Evolutionary conservation across 225 moss, liverwort and hornwort genomes (phyloP).

Genomic region (Sphagnum tenellum): DNA sequence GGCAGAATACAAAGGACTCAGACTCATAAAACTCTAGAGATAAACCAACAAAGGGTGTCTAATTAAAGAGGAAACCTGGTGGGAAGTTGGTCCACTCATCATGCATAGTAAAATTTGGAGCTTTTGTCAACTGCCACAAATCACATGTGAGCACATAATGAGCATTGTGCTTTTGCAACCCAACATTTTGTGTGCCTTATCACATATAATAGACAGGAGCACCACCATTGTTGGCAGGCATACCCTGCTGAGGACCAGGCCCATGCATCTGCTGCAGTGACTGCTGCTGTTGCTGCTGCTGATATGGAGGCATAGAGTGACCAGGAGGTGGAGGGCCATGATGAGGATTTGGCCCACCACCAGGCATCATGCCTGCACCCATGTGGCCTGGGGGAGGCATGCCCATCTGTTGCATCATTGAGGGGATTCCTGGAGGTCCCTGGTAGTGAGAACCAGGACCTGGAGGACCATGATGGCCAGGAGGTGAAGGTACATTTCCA

Average conservation of each 20-base stretch:
- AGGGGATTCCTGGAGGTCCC: constrained; percentile 48
- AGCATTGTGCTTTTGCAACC: no score
- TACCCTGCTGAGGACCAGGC: constrained; percentile 64
- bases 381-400: constrained; percentile 57
- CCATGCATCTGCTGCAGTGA: constrained; percentile 75
- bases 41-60: no score
- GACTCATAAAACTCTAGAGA: no score
- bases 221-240: constrained; percentile 76
- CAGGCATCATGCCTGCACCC: constrained; percentile 63
- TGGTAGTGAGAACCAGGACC: constrained; percentile 57
- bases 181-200: constrained; percentile 1
- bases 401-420: constrained; percentile 55
- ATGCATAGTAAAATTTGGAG: no score
- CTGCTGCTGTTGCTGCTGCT: no score
- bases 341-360: constrained; percentile 61
- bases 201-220: constrained; percentile 94
- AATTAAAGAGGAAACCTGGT: no score
- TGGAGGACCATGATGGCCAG: constrained; percentile 58
- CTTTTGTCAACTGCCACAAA: no score
- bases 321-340: constrained; percentile 71
- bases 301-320: constrained; percentile 58
- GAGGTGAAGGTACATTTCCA: constrained; percentile 49
- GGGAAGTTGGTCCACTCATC: no score
- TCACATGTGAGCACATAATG: no score
- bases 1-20: no score